These are phyloP conservation scores for Sparassis latifolia DNA, from an alignment of 1,284 basidiomycete genomes.

Conservation along the genomic window DNA sequence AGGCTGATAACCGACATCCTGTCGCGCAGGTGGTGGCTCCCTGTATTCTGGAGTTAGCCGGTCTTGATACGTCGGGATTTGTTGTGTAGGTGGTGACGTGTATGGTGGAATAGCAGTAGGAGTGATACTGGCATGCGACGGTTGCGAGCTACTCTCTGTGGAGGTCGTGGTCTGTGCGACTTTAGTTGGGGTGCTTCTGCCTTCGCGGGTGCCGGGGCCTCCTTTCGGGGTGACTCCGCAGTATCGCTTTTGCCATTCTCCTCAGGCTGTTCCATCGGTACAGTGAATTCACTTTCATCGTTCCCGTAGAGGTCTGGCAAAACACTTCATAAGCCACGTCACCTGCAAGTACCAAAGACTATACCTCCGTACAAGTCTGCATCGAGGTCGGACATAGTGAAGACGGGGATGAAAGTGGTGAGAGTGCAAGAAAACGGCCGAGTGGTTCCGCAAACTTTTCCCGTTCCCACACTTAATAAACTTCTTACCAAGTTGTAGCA, in stretches of 20 bases:
- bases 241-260: constrained; percentile 24
- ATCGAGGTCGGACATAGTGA: constrained; percentile 69
- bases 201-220: constrained; percentile 12
- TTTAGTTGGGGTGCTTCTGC: constrained; percentile 18
- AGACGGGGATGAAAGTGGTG: constrained; percentile 17
- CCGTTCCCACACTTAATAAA: neutral
- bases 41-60: constrained; percentile 47
- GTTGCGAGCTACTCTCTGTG: constrained; percentile 4
- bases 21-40: constrained; percentile 27
- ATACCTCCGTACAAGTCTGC: constrained; percentile 80
- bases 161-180: constrained; percentile 8
- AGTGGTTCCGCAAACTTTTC: too few relatives aligned
- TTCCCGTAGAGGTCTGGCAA: constrained; percentile 71
- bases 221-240: constrained; percentile 23
- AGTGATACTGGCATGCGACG: constrained; percentile 6
- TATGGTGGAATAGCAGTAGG: constrained; percentile 19
- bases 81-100: constrained; percentile 40
- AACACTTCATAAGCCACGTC: constrained; percentile 4
- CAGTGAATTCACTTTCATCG: constrained; percentile 58
- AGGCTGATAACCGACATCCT: constrained; percentile 29
- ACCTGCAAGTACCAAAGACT: neutral
- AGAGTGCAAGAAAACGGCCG: constrained; percentile 3
- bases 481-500: too few relatives aligned
- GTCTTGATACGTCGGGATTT: constrained; percentile 73
- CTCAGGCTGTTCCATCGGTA: constrained; percentile 30